Evolutionary conservation across 2,329 filamentous ascomycete genomes (phyloP), one percentile per base, ranked within the genome.

Genomic region (Fusarium neocosmosporiellum): DNA sequence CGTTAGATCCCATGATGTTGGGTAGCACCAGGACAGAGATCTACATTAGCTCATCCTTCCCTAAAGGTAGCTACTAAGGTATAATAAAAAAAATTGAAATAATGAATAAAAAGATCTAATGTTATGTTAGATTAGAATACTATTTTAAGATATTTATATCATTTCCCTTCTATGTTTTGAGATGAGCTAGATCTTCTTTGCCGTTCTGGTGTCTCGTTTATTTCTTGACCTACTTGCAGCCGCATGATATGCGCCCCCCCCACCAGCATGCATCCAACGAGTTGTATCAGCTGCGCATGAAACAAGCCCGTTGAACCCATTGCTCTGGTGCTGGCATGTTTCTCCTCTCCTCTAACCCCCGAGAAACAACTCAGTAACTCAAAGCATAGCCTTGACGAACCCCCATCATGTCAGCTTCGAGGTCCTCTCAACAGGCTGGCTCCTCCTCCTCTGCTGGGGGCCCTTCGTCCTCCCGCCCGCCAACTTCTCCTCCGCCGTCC

Each of bases 401-500:
- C 24, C 24, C 27, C 59, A 65, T 36, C 31, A 74, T 74, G 71
- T 67, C 71, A 57, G 24, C 65, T 27, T 48, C 60, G 11, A 22
- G 59, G 37, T 62, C 53, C 46, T 72, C 70, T n/a, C 66, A 58
- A 20, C 70, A 71, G 43, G 63, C 33, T 7, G 46, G 67, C 7
- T 54, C 70, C 46, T 53, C 69, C 24, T 53, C 67, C 60, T 55
- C 63, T 22, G 65, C 65, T 22, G 59, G 46, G 33, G 66, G 65
- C n/a, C 67, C 74, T n/a, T 72, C 74, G 0, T 74, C 74, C 24
- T 73, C 71, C 31, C 75, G 70, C 20, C 73, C 71, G 18, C 75
- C 75, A 22, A 77, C 75, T 1, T 77, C 75, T 53, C 75, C 75
- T 60, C 75, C 75, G 29, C 75, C 73, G 7, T 72, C 72, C 41